Evolutionary conservation across 495 filamentous ascomycete genomes (phyloP).

Genomic region (Neurospora sp.): DNA sequence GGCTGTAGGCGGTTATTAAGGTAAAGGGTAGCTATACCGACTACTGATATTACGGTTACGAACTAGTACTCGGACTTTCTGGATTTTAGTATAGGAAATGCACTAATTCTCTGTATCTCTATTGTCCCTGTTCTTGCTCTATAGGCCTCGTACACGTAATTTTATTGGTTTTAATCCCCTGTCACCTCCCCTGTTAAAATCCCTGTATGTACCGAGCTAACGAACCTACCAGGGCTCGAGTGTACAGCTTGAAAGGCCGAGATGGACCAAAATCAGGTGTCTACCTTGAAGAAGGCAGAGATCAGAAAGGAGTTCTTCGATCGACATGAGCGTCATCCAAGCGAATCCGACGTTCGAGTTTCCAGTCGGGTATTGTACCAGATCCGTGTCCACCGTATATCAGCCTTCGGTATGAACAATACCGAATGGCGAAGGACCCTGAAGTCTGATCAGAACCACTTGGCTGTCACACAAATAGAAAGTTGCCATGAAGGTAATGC

Average conservation of each 20-base stretch:
- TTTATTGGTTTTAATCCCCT: no score
- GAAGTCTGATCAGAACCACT: not conserved
- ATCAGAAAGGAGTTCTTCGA: not conserved
- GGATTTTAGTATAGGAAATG: no score
- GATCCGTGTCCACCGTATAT: not conserved
- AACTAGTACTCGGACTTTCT: no score
- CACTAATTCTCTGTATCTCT: no score
- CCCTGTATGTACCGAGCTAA: no score
- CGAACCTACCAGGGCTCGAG: no score
- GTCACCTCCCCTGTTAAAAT: no score
- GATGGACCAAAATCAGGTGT: not conserved
- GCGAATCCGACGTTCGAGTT: not conserved
- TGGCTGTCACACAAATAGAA: not conserved
- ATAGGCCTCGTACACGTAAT: no score
- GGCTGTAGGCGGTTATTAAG: no score
- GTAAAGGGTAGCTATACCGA: no score
- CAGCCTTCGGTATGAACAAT: not conserved
- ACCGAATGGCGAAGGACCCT: not conserved
- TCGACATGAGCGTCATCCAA: not conserved
- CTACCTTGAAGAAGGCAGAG: not conserved
- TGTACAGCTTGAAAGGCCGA: not conserved
- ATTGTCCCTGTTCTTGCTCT: no score
- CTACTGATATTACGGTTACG: no score
- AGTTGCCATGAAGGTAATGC: not conserved
- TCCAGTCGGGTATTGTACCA: not conserved